Base-by-base conservation (phyloP, 331 rosid species). In the Phaseolus coccineus region DNA sequence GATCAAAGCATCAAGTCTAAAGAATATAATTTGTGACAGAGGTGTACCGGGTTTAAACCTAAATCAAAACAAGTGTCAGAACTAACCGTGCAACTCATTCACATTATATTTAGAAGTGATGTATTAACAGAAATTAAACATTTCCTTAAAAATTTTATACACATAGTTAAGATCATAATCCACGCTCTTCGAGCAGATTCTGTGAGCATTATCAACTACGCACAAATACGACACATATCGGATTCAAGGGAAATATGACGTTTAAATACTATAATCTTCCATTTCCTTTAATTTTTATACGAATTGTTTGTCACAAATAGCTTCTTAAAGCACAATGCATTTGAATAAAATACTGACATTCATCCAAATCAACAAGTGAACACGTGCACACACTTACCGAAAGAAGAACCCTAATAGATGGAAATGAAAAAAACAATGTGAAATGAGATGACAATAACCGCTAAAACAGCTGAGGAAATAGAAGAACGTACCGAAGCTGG, bases 41-140 rank as follows among this genome's bases (percentile, higher is more conserved):
- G 22, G 22, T 19, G 22, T 19, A 19, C 22, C 22, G 22, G 22
- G 22, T 19, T 19, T 19, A 19, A 19, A 19, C 22, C 22, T 19
- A 19, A 19, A 19, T 19, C 22, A 40, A 73, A 69, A 56, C 27
- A n/a, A 24, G 67, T 56, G 77, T 73, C 64, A 72, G 59, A 80
- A 22, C 37, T 64, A 28, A n/a, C 4, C 52, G 14, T 2, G 14
- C 10, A 56, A 56, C 22, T 35, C 57, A n/a, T 50, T 68, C 58
- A 47, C 51, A 68, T 30, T 31, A 56, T 69, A 69, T 48, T 9
- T 52, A 69, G 50, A 69, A 47, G 70, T 33, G 69, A 46, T 42
- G 48, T n/a, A 69, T 44, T 4, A 53, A n/a, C 37, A 58, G 50
- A 56, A 28, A 55, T 33, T 15, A 59, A 22, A 71, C 31, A 69